Evolutionary conservation across 352 stramenopile genomes (phyloP).

Genomic region (Sclerospora graminicola): DNA sequence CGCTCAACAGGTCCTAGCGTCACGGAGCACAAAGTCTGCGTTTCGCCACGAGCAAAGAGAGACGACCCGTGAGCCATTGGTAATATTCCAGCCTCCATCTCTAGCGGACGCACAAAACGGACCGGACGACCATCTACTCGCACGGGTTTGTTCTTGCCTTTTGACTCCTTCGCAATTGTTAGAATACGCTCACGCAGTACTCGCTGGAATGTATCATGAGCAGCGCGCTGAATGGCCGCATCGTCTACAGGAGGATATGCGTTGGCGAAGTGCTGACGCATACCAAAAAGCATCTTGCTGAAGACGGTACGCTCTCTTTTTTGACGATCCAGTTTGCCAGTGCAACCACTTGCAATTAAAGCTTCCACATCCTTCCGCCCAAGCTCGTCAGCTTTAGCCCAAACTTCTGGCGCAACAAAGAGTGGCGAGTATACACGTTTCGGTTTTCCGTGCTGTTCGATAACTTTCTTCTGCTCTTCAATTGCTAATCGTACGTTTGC

Average conservation of each 20-base stretch:
- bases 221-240: conserved; percentile 40
- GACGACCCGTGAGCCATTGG: conserved; percentile 86
- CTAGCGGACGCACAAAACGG: conserved; percentile 75
- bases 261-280: conserved; percentile 39
- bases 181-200: conserved; percentile 63
- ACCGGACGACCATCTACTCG: conserved; percentile 82
- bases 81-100: conserved; percentile 80
- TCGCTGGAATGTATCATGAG: conserved; percentile 69
- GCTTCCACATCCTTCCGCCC: conserved; percentile 34
- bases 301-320: conserved; percentile 59
- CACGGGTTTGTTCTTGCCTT: conserved; percentile 26
- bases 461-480: conserved; percentile 47
- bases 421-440: conserved; percentile 55
- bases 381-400: conserved; percentile 44
- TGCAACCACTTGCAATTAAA: conserved; percentile 21
- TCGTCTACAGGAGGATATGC: conserved; percentile 29
- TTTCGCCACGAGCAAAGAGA: conserved; percentile 83
- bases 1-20: conserved; percentile 78
- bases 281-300: conserved; percentile 50
- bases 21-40: conserved; percentile 84
- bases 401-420: conserved; percentile 39
- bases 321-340: conserved; percentile 53
- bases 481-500: conserved; percentile 42
- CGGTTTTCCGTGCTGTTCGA: conserved; percentile 38
- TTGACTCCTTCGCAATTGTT: conserved; percentile 16